Conservation (phyloP, 176 grass and related monocot genomes). For the Microstegium vimineum region DNA sequence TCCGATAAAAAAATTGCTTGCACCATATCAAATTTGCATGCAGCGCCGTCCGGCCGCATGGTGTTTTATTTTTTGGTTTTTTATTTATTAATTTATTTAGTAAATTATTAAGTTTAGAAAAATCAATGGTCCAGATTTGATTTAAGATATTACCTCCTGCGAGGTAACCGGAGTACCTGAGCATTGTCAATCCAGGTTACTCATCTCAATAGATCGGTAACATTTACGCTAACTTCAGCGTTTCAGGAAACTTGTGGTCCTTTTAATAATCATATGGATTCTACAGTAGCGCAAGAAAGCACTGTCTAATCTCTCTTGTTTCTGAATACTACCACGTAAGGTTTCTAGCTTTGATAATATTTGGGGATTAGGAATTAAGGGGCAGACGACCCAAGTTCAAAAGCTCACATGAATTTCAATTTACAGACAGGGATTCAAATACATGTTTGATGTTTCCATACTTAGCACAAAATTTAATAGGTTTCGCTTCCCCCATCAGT, state of each 20-base stretch:
- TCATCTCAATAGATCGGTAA: not conserved
- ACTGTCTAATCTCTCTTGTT: not conserved
- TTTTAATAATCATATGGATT: not conserved
- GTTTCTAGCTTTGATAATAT: not conserved
- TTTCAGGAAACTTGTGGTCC: not conserved
- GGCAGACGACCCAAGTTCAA: not conserved
- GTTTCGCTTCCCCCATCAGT: not conserved
- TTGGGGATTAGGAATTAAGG: not conserved
- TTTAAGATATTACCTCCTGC: no score
- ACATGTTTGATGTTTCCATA: not conserved
- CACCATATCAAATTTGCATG: no score
- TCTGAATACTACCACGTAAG: not conserved
- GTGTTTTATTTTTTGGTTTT: no score
- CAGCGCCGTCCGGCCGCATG: no score
- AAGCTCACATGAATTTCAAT: not conserved
- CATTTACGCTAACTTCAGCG: not conserved
- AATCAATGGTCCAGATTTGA: no score
- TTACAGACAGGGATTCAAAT: not conserved
- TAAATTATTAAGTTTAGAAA: no score
- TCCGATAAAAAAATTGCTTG: no score
- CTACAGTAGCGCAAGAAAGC: not conserved
- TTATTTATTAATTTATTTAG: no score
- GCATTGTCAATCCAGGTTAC: not conserved
- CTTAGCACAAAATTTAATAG: not conserved
- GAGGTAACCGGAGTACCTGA: no score